Conservation (phyloP, 2,329 filamentous ascomycete species). For the Thielaviopsis euricoi region DNA sequence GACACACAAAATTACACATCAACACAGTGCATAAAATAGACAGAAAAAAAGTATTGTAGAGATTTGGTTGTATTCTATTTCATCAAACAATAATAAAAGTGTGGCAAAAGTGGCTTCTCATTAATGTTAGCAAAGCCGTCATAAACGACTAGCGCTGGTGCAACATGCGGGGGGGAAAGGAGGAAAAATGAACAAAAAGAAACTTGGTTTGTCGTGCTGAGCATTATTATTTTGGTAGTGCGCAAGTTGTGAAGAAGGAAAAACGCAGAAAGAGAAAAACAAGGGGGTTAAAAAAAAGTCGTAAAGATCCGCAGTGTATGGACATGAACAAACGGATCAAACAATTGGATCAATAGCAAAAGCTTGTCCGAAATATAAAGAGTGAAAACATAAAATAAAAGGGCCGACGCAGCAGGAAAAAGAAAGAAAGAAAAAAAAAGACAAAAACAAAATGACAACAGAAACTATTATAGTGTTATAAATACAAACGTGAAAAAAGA, state of each 20-base stretch:
- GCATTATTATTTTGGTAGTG: conserved; percentile 5
- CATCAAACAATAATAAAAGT: not conserved
- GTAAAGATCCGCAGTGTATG: conserved; percentile 5
- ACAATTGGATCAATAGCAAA: not conserved
- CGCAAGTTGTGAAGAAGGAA: not conserved
- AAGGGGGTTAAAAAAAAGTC: not conserved
- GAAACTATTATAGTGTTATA: conserved; percentile 9
- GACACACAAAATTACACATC: too few species aligned
- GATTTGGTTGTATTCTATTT: too few species aligned
- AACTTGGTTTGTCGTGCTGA: conserved; percentile 2
- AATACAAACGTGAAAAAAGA: conserved; percentile 7
- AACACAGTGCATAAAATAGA: too few species aligned
- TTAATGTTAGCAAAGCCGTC: too few species aligned
- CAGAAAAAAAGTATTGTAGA: too few species aligned
- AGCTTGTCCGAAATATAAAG: not conserved
- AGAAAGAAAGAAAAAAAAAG: conserved; percentile 1
- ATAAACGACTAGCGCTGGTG: not conserved
- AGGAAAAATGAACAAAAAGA: not conserved
- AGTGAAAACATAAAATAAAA: not conserved
- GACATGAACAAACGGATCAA: conserved; percentile 4
- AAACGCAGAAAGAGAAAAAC: not conserved
- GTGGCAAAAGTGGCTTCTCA: too few species aligned
- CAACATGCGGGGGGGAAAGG: too few species aligned
- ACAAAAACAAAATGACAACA: not conserved
- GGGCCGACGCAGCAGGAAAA: too few species aligned